phyloP scores from a whole-genome alignment of 768 basidiomycete genomes.

The Rhizopogon vesiculosus region DNA sequence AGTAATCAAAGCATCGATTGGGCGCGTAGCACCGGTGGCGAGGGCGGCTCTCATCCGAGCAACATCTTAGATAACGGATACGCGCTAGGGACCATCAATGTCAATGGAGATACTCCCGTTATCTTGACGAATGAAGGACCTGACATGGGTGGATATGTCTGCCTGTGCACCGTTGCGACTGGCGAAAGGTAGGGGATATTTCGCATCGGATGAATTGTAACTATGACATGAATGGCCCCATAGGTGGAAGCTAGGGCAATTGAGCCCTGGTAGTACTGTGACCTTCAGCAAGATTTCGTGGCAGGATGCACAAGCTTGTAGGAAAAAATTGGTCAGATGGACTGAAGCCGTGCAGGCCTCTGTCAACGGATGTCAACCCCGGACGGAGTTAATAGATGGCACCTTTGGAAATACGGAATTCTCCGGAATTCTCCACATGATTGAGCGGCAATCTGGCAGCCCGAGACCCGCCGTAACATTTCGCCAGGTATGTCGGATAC shows the following conservation, averaged over 20 bases:
- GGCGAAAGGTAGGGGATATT: conserved; percentile 40
- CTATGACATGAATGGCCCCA: background rate
- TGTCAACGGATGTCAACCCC: background rate
- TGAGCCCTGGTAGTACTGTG: conserved; percentile 52
- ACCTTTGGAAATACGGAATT: background rate
- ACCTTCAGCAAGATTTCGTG: conserved; percentile 48
- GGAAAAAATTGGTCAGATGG: conserved; percentile 24
- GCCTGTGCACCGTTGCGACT: conserved; percentile 47
- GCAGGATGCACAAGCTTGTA: conserved; percentile 29
- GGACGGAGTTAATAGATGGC: background rate
- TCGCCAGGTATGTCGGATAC: conserved; percentile 41
- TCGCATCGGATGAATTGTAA: background rate
- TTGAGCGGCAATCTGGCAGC: conserved; percentile 2
- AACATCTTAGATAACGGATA: conserved; percentile 66
- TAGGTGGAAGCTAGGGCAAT: conserved; percentile 68
- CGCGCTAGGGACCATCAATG: conserved; percentile 47
- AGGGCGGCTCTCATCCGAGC: conserved; percentile 65
- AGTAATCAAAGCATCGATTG: conserved; percentile 40
- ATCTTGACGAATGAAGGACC: conserved; percentile 59
- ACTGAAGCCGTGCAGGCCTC: conserved; percentile 18
- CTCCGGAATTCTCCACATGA: conserved; percentile 11
- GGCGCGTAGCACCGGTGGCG: conserved; percentile 53
- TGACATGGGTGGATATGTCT: conserved; percentile 61
- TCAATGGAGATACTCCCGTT: conserved; percentile 70
- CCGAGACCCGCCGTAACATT: conserved; percentile 36